phyloP scores from a whole-genome alignment of 108 stramenopile species.

The Epipyxis sp. region DNA sequence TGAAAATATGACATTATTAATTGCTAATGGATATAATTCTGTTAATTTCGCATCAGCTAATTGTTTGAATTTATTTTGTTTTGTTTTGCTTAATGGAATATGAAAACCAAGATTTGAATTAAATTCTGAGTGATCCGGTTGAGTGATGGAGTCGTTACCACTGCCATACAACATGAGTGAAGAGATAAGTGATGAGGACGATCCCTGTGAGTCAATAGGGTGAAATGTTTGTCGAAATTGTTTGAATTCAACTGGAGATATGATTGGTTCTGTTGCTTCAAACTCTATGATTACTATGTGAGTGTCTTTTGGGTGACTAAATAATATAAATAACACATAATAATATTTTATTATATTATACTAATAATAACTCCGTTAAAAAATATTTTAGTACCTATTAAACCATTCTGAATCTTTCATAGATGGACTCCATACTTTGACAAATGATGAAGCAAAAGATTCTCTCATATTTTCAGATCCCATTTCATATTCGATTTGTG shows the following conservation, averaged over 20 bases:
- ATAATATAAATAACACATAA: too few relatives aligned
- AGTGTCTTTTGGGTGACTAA: neutral
- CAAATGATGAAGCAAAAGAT: neutral
- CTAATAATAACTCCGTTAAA: too few relatives aligned
- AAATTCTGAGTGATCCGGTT: neutral
- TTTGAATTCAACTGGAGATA: neutral
- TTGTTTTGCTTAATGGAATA: neutral
- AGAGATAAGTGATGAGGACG: too few relatives aligned
- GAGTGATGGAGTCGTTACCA: neutral
- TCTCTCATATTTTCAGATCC: neutral
- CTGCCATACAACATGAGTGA: slow-evolving; percentile 12
- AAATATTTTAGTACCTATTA: neutral
- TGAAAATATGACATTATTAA: neutral
- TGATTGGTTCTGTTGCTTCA: neutral
- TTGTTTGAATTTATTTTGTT: neutral
- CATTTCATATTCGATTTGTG: neutral
- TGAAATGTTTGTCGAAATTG: too few relatives aligned
- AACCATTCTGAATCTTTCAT: neutral
- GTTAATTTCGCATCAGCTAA: neutral
- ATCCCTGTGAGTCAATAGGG: neutral
- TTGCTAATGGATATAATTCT: neutral
- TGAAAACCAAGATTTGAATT: neutral
- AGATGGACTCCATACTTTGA: slow-evolving; percentile 12
- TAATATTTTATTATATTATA: too few relatives aligned
- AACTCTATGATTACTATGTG: neutral